Evolutionary conservation across 2,329 filamentous ascomycete genomes (phyloP), one percentile per base, ranked within the genome.

Genomic region (Sphaceloma murrayae): DNA sequence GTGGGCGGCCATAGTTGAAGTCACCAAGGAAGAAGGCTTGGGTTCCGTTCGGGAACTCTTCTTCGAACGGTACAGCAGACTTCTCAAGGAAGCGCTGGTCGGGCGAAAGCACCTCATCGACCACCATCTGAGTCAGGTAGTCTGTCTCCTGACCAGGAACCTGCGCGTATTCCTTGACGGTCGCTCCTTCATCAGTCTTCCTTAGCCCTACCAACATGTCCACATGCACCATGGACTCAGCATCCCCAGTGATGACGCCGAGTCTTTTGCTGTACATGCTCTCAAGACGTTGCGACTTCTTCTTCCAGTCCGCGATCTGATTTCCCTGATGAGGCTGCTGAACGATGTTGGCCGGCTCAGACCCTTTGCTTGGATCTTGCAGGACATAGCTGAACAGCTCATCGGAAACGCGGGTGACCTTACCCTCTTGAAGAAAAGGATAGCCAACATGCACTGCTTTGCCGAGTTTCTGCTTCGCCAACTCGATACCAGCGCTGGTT

Each of bases 21-120:
- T 95, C 88, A 34, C 91, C 91, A 2, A 98, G 68, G 69, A 94
- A 96, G 67, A 98, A 98, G 1, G 84, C 87, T 46, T 81, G 77
- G 1, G 85, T 84, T 29, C 79, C 81, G 45, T 80, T 65, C 0
- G 91, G 88, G 51, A 95, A 96, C 57, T 98, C 91, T 60, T 95
- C 80, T 53, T 88, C 82, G 24, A 98, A 81, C 1, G 89, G 83
- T 4, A 94, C 59, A n/a, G 91, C 88, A 9, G 74, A 80, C 55
- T 80, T 82, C 65, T 98, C 91, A 43, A 96, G 75, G 65, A 98
- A 98, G 17, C 91, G 84, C 60, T 86, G 79, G 58, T 98, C 91
- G 55, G 88, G 83, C 58, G 89, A 94, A 55, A 87, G 67, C 31
- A 96, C 89, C 49, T 86, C 76, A 56, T 95, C 86, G 10, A 98